phyloP scores from a whole-genome alignment of 306 rosid genomes.

The Carpinus fangiana region DNA sequence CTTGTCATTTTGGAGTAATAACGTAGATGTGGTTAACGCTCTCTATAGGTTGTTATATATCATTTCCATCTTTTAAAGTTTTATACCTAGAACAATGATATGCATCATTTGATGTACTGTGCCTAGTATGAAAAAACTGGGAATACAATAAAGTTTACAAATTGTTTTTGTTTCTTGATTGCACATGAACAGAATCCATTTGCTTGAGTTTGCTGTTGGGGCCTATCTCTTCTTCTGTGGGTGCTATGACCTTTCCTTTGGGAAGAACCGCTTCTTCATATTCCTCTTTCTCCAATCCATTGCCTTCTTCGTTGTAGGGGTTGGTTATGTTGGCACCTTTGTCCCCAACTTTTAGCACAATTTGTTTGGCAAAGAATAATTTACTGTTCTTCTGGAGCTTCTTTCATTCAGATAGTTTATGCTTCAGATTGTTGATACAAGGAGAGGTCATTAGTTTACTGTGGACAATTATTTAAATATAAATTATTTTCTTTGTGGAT shows the following conservation, averaged over 20 bases:
- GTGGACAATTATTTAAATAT: background rate
- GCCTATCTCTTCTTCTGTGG: conserved; percentile 78
- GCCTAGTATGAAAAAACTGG: background rate
- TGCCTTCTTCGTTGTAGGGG: conserved; percentile 85
- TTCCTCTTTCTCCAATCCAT: conserved; percentile 79
- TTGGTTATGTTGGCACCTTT: conserved; percentile 81
- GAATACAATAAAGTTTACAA: background rate
- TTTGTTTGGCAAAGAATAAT: conserved; percentile 4
- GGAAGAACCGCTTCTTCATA: conserved; percentile 73
- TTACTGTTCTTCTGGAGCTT: conserved; percentile 25
- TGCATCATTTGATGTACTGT: background rate
- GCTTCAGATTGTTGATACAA: background rate
- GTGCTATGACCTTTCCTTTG: conserved; percentile 70
- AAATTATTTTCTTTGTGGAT: background rate
- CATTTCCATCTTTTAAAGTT: background rate
- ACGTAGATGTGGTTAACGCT: too few relatives aligned
- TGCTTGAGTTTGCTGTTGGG: conserved; percentile 74
- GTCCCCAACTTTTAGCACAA: conserved; percentile 56
- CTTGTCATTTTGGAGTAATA: too few relatives aligned
- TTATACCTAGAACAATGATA: background rate
- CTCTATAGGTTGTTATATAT: too few relatives aligned
- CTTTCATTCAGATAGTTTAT: conserved; percentile 26
- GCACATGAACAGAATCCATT: conserved; percentile 57
- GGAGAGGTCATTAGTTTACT: background rate
- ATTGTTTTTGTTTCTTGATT: conserved; percentile 22